Base-by-base conservation (phyloP, 305 asterid genomes). In the Fraxinus velutina region DNA sequence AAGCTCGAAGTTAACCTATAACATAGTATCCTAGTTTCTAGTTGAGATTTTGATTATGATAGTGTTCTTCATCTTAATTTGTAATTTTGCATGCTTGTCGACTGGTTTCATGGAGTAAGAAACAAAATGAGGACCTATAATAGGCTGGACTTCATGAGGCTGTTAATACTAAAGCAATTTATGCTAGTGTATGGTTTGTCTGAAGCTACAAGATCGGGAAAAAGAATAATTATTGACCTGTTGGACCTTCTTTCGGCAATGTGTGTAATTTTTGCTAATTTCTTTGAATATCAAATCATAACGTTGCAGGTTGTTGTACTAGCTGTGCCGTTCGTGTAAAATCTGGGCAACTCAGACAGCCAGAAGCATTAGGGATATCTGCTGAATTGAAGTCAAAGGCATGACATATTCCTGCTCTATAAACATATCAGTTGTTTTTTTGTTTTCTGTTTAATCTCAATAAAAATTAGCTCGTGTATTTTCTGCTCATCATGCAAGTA, bases 261-360 rank as follows among this genome's bases (percentile, higher is more conserved):
- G 0, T 17, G 10, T 19, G 68, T 57, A 19, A 1, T 52, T 5
- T 52, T 15, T 52, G 2, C 30, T 64, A 64, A 22, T 24, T 7
- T 21, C 33, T 64, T 66, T 66, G 33, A 64, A 24, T 60, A 22
- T 64, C 36, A 83, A 80, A 70, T 44, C 80, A 39, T 78, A 78
- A 21, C 87, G 70, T 70, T 76, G 80, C 90, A 95, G 99, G 99
- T 60, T 94, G 99, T 77, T 95, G 98, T 84, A 93, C 99, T 47
- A 95, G 98, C 82, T 95, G 99, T 84, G 99, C 98, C 5, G 99
- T 95, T 39, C 97, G 98, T 83, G 90, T 95, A 62, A 95, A 92
- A 90, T 92, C 97, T 76, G 99, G 99, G 82, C 81, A 95, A 84
- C 89, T 94, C 79, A 92, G 93, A 86, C 99, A 95, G 88, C 98